These are phyloP conservation scores for Baffinella frigidus DNA, from an alignment of 208 protist genomes.

Conservation along the genomic window DNA sequence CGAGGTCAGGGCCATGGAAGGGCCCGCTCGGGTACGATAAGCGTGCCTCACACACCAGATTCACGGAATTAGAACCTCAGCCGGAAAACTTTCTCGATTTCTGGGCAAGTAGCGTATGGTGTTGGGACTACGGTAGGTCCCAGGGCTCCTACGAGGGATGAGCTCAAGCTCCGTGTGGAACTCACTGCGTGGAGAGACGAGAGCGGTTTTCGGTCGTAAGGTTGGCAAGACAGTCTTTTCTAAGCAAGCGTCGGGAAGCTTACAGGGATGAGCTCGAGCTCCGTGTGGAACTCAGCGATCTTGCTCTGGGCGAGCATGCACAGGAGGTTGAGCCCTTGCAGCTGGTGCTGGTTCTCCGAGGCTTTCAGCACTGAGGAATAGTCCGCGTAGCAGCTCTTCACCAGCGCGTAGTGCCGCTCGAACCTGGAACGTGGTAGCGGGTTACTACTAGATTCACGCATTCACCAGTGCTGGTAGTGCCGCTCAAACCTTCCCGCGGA, in stretches of 20 bases:
- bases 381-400: constrained; percentile 65
- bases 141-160: constrained; percentile 65
- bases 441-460: too few species aligned
- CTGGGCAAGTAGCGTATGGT: too few species aligned
- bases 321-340: constrained; percentile 71
- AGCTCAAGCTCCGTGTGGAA: constrained; percentile 75
- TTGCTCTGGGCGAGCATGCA: constrained; percentile 69
- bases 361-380: constrained; percentile 27
- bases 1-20: too few species aligned
- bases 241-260: too few species aligned
- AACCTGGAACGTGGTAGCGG: not conserved
- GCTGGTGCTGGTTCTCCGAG: constrained; percentile 55
- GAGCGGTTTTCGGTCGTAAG: too few species aligned
- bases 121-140: too few species aligned
- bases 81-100: too few species aligned
- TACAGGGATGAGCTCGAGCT: constrained; percentile 72
- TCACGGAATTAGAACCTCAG: too few species aligned
- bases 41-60: too few species aligned
- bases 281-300: constrained; percentile 74
- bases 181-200: too few species aligned
- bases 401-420: constrained; percentile 58
- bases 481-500: not conserved
- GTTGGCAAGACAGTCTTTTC: too few species aligned
- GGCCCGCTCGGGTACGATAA: too few species aligned
- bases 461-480: not conserved